Base-by-base conservation (phyloP, 768 basidiomycete species). In the Suillus alpinus region DNA sequence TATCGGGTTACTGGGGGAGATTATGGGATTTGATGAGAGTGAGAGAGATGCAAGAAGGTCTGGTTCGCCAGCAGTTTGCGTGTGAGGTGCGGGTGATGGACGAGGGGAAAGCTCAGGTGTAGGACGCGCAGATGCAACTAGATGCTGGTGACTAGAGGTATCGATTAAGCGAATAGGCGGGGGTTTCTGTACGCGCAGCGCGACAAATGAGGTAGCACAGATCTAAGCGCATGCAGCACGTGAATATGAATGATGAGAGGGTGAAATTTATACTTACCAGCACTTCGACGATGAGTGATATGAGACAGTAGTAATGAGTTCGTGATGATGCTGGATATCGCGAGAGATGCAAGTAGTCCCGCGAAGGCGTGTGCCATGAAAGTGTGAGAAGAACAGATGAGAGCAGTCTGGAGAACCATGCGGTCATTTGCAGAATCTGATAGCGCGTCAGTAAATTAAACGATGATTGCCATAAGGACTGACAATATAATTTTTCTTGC, bases 161-260 rank as follows among this genome's bases (percentile, higher is more conserved):
- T 88, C 82, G 49, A 91, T 80, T 29, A 93, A 83, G 47, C 88
- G 86, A 56, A 93, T 85, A 2, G 83, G 68, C 10, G 91, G 89
- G 1, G 91, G 88, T 18, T 82, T 85, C 60, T 87, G 86, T 6
- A 92, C 70, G 40, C 81, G 84, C 37, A 93, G 77, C 16, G 83
- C 76, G 53, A 80, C 75, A 60, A 77, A 81, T 4, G 87, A 90
- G 36, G 76, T 68, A 12, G 77, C 65, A 58, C 83, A 74, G 47
- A 82, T 75, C 91, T 92, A 62, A 55, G 37, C 23, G 14, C 7
- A 53, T 6, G 23, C 3, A 4, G 14, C 6, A 31, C 55, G 37
- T 49, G 55, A 50, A 12, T 58, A 58, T 61, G 58, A 34, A 57
- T 63, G 55, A 41, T 37, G 36, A 65, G 20, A 52, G 51, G 44